Conservation (phyloP, 257 asterid genomes). For the Capsicum baccatum region DNA sequence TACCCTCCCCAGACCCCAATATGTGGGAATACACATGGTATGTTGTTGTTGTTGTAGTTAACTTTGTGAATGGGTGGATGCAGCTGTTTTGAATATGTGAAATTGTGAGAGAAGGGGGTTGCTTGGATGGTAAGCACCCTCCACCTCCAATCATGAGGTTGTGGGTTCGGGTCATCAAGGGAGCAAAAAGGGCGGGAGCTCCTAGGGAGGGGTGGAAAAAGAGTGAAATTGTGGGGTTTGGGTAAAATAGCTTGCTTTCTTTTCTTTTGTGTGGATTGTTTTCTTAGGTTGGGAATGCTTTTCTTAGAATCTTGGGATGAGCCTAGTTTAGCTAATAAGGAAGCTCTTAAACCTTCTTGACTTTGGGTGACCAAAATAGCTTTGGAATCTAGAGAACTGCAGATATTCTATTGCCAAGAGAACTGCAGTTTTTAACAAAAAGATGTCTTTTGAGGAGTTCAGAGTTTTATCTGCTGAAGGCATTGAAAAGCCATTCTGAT, state of each 20-base stretch:
- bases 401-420: not conserved
- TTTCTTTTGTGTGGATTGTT: not conserved
- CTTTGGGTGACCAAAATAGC: slow-evolving; percentile 13
- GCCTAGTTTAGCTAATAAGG: slow-evolving; percentile 27
- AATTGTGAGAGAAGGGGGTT: not conserved
- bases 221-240: slow-evolving; percentile 8
- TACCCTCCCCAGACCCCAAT: no score
- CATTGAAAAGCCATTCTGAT: not conserved
- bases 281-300: slow-evolving; percentile 29
- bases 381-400: slow-evolving; percentile 22
- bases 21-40: no score
- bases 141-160: no score
- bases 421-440: not conserved
- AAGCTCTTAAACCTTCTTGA: slow-evolving; percentile 24
- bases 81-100: not conserved
- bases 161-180: no score
- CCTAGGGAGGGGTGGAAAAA: no score
- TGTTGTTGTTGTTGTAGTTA: no score
- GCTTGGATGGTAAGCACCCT: no score
- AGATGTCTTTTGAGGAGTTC: not conserved
- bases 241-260: slow-evolving; percentile 23
- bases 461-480: not conserved
- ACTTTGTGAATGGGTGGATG: not conserved
- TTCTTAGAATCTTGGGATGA: slow-evolving; percentile 19
- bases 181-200: no score